Evolutionary conservation across 495 filamentous ascomycete species (phyloP), one percentile per base, ranked within the genome.

Genomic region (Penicillium verhagenii): DNA sequence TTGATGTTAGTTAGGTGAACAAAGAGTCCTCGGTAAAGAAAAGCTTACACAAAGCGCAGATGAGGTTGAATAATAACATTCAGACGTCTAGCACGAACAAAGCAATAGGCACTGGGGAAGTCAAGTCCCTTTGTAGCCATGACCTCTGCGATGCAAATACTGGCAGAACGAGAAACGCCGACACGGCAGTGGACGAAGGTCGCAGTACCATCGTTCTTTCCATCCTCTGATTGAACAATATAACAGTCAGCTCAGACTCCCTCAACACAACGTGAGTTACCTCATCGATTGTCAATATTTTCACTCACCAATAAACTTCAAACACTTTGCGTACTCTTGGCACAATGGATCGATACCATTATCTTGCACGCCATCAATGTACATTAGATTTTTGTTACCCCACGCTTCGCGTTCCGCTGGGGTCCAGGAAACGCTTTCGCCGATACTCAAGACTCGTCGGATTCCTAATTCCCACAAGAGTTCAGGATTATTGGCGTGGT

Each of bases 61-160:
- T 88, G 84, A 11, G 85, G 85, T 54, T 88, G 85, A 26, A 88
- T 86, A 51, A 88, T 88, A 13, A 88, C 85, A 61, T 88, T 88
- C 18, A 98, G 81, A 25, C 94, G 81, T 33, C 94, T 82, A 33
- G 94, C 94, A 2, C 94, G 87, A 23, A 98, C 94, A 72, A 90
- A 98, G 69, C 94, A 98, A 69, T 98, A 98, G 43, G 94, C 94
- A 42, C 90, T 80, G 14, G 94, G 91, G 65, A 97, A 96, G 3
- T 91, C 94, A 44, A 97, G 74, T 24, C 82, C 76, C 25, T 87
- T 66, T 6, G 85, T 76, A 11, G 86, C 82, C 94, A 98, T 98
- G 19, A 97, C 93, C 71, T 97, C 92, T 28, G 94, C 94, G 63
- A 98, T 97, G 73, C 94, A 97, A 66, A 98, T 96, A 7, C 94